Base-by-base conservation (phyloP, 2,329 filamentous ascomycete species). In the Fusarium sp. region DNA sequence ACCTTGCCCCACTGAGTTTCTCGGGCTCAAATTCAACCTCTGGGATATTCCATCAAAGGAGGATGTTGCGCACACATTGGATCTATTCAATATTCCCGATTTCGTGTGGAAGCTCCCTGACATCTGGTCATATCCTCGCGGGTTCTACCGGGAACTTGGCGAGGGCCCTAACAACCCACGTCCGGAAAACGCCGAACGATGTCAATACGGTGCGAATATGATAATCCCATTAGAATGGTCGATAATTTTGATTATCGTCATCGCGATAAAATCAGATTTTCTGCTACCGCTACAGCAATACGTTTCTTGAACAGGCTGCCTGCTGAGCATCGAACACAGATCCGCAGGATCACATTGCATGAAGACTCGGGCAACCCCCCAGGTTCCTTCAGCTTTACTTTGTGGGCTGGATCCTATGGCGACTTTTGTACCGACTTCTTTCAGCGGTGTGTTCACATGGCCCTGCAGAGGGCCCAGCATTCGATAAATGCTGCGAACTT, bases 211-310 rank as follows among this genome's bases (percentile, higher is more conserved):
- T 14, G 16, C 46, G 46, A 49, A 49, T 49, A 33, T 7, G 33
- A 25, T 3, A 55, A 23, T 7, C 46, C 46, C 29, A 23, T 14
- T 11, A 33, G 46, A 10, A 3, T 55, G 4, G 0, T 33, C 5
- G 10, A 35, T 10, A 11, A 14, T 3, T 63, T 41, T 0, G 15
- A 14, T 1, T 8, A 25, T 5, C 62, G 62, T 3, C 5, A 35
- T 12, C 61, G 38, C 0, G 6, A 72, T 1, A 69, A 57, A 11
- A 27, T 58, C 2, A 21, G 31, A 2, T 74, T 72, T 21, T 76
- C 72, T 2, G 73, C 74, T 14, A 37, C 62, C 1, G 63, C 74
- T 5, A n/a, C 5, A 4, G 66, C 72, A 1, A 59, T 76, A 12
- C 61, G 44, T 74, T 76, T 10, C 58, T 52, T 3, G 0, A 18